Percentiles rank a stretch among this genome's conserved stretches.
phyloP scores from a whole-genome alignment of 352 stramenopile genomes.

The Globisporangium parvum region DNA sequence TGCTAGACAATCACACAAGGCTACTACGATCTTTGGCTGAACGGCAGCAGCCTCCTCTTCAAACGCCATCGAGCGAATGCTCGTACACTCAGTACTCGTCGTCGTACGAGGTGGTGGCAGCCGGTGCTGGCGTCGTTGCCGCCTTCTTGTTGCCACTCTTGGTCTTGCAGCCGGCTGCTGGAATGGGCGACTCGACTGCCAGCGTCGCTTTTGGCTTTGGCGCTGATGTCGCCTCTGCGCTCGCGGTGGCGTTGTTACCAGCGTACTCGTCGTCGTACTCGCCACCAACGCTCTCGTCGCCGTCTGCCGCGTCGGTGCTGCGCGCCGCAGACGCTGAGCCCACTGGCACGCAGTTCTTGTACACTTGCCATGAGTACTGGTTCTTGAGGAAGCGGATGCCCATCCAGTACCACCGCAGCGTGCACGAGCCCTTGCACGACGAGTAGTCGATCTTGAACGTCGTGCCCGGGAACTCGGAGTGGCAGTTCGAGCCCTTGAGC shows the following conservation, averaged over 20 bases:
- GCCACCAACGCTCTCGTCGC: background rate
- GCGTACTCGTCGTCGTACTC: constrained; percentile 5
- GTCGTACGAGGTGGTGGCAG: background rate
- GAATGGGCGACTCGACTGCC: background rate
- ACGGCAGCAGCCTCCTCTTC: too few relatives aligned
- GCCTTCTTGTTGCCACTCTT: background rate
- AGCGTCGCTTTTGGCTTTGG: background rate
- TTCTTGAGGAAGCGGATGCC: constrained; percentile 36
- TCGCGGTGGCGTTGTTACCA: background rate
- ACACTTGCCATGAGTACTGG: constrained; percentile 51
- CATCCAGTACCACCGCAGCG: constrained; percentile 36
- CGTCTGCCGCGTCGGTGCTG: background rate
- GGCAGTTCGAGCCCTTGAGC: constrained; percentile 29
- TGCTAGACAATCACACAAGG: background rate
- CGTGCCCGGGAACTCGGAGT: constrained; percentile 29
- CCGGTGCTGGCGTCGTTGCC: background rate
- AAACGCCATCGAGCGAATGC: too few relatives aligned
- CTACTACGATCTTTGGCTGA: background rate
- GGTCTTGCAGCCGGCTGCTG: background rate
- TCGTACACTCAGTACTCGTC: background rate
- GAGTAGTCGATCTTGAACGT: constrained; percentile 31
- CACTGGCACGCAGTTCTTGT: constrained; percentile 33
- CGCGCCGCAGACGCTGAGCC: background rate
- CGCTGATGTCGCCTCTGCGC: background rate
- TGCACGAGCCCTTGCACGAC: constrained; percentile 27